phyloP scores from a whole-genome alignment of 495 filamentous ascomycete genomes.

The Aspergillus haitiensis region DNA sequence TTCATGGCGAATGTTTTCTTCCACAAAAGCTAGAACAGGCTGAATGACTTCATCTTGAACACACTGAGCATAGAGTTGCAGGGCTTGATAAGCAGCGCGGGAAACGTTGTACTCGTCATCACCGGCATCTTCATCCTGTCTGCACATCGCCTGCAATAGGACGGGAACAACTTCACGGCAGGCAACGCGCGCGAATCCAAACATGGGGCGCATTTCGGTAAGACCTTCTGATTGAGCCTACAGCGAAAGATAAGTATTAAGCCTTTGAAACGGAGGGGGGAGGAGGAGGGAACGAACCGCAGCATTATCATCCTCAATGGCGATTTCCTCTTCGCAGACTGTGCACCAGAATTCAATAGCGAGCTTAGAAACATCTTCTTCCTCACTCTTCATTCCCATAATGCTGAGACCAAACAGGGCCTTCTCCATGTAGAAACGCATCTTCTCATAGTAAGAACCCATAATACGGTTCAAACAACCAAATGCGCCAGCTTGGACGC shows the following conservation, averaged over 20 bases:
- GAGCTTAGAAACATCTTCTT: constrained; percentile 96
- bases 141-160: constrained; percentile 81
- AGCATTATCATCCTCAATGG: constrained; percentile 94
- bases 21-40: constrained; percentile 85
- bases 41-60: constrained; percentile 77
- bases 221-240: constrained; percentile 66
- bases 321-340: constrained; percentile 96
- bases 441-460: constrained; percentile 97
- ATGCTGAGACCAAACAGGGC: constrained; percentile 97
- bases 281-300: constrained; percentile 56
- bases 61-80: constrained; percentile 91
- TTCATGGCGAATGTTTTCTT: constrained; percentile 81
- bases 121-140: constrained; percentile 94
- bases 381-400: constrained; percentile 95
- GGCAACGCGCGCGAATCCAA: constrained; percentile 88
- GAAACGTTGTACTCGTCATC: constrained; percentile 98
- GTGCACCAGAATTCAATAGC: constrained; percentile 99
- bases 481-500: constrained; percentile 93
- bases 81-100: constrained; percentile 92
- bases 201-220: constrained; percentile 80
- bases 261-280: background rate
- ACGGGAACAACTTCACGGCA: constrained; percentile 91
- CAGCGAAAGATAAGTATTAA: constrained; percentile 6
- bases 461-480: constrained; percentile 98
- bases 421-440: constrained; percentile 99